Evolutionary conservation across 1,139 yeast species (phyloP).

Genomic region (Protomyces lactucae-debilis): DNA sequence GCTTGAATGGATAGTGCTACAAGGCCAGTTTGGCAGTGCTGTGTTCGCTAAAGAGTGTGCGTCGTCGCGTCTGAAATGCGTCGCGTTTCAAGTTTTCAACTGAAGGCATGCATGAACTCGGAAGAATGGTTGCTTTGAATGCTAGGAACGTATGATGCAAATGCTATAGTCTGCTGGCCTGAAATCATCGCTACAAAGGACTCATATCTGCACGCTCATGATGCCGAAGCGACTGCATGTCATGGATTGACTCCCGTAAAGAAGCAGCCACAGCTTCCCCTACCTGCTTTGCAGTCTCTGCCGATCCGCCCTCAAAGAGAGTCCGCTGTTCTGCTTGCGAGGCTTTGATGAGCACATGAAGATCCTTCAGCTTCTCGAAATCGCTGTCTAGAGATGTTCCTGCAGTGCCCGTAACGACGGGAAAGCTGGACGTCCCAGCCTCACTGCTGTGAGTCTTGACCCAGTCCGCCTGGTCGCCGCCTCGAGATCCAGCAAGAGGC

Average conservation of each 20-base stretch:
- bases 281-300: neutral
- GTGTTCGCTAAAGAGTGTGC: neutral
- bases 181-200: no score
- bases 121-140: no score
- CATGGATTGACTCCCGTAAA: neutral
- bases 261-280: neutral
- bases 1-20: neutral
- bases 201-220: neutral
- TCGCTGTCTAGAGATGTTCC: neutral
- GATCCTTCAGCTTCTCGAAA: neutral
- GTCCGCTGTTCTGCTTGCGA: constrained; percentile 6
- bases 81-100: neutral
- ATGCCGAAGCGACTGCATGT: neutral
- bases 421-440: neutral
- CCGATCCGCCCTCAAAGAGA: constrained; percentile 6
- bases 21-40: neutral
- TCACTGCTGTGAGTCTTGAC: neutral
- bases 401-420: neutral
- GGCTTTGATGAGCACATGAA: constrained; percentile 12
- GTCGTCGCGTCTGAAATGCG: neutral
- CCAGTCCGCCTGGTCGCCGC: constrained; percentile 15
- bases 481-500: neutral
- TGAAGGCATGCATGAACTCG: neutral
- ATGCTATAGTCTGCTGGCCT: neutral
- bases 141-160: neutral